phyloP scores from a whole-genome alignment of 257 asterid species.

The Pogostemon cablin region DNA sequence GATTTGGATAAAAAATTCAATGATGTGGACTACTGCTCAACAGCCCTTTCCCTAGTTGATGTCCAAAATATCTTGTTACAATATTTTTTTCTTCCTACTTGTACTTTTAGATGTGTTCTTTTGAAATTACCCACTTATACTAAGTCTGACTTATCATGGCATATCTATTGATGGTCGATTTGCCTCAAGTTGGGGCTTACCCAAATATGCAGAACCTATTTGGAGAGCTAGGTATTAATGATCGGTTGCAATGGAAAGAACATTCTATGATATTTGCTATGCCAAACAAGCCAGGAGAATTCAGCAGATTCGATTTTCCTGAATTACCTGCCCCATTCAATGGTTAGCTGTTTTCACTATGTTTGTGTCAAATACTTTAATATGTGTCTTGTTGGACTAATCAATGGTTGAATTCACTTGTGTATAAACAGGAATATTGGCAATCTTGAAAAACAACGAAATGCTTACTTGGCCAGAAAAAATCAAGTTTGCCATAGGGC shows the following conservation, averaged over 20 bases:
- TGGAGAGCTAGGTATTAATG: slow-evolving; percentile 93
- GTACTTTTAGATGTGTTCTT: too few species aligned
- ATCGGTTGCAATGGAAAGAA: slow-evolving; percentile 97
- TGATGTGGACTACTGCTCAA: background rate
- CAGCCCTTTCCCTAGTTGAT: background rate
- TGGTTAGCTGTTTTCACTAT: slow-evolving; percentile 48
- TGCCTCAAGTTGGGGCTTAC: slow-evolving; percentile 92
- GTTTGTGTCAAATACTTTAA: background rate
- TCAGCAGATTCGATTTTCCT: slow-evolving; percentile 94
- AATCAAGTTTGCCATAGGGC: slow-evolving; percentile 92
- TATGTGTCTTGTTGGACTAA: background rate
- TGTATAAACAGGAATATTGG: slow-evolving; percentile 69
- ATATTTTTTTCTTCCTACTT: background rate
- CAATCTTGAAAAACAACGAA: slow-evolving; percentile 92
- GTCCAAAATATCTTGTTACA: slow-evolving; percentile 3
- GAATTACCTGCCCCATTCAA: slow-evolving; percentile 93
- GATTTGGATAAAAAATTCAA: slow-evolving; percentile 5
- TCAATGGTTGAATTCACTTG: background rate
- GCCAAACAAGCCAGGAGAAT: slow-evolving; percentile 97
- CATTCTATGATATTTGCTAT: slow-evolving; percentile 98
- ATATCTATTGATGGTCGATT: slow-evolving; percentile 47
- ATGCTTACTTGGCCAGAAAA: slow-evolving; percentile 99
- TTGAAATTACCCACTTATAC: too few species aligned
- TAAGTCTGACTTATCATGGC: slow-evolving; percentile 14
- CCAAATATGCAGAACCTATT: slow-evolving; percentile 97